Base-by-base conservation (phyloP, 495 filamentous ascomycete genomes). In the Daldinia decipiens region DNA sequence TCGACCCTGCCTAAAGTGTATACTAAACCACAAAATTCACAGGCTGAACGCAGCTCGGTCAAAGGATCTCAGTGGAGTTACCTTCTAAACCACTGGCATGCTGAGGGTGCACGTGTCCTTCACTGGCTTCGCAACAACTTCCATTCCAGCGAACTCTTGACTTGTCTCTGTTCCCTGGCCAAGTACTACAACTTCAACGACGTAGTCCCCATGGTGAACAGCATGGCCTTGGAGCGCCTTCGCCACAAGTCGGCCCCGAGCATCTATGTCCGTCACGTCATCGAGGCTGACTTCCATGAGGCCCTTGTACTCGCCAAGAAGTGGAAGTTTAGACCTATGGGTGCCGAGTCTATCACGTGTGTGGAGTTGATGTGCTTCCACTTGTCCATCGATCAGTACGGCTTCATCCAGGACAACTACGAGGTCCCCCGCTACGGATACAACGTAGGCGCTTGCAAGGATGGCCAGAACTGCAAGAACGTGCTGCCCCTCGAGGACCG, bases 121-220 rank as follows among this genome's bases (percentile, higher is more conserved):
- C 4, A 31, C 19, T 47, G 43, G 43, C 17, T 53, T 11, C 24
- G 24, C 12, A 9, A 53, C 26, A 15, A 31, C 5, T 31, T 7
- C 50, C 19, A 45, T 19, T 40, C 38, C 4, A 17, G 4, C 13
- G n/a, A 21, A 12, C n/a, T 65, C 1, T 21, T 65, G 17, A 26
- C 9, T 27, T 29, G 27, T 4, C 39, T 65, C 26, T 19, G 31
- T 11, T 8, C 55, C 11, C 29, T 65, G 3, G 27, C 62, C 26
- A 26, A 38, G 39, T n/a, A 47, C 19, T 65, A 65, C 51, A 15
- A 27, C 6, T 65, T n/a, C 26, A 15, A 57, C 5, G 39, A 57
- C 3, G 26, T 50, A 0, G 12, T 53, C 2, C 21, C 5, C 38
- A 65, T 65, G 62, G 52, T 38, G n/a, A 65, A 65, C 62, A 56